These are phyloP conservation scores for Ophiostoma perfectum DNA, from an alignment of 2,329 filamentous ascomycete genomes.

Conservation along the genomic window DNA sequence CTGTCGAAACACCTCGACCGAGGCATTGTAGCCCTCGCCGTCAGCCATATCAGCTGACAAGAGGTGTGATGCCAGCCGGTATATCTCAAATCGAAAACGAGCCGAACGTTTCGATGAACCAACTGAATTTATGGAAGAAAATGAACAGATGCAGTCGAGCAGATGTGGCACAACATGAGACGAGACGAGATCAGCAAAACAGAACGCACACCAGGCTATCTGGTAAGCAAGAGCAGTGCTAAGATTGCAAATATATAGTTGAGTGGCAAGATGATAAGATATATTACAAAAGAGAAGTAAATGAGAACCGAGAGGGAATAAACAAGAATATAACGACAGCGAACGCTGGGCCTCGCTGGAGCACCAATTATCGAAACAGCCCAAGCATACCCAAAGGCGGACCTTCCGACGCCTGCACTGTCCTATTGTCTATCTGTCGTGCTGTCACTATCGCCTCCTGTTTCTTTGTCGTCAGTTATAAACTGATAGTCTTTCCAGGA, in stretches of 20 bases:
- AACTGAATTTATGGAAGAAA: too few relatives aligned
- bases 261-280: not conserved
- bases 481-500: not conserved
- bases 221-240: not conserved
- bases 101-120: too few relatives aligned
- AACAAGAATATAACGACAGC: not conserved
- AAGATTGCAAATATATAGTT: not conserved
- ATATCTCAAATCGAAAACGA: too few relatives aligned
- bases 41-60: constrained; percentile 2
- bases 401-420: not conserved
- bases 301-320: not conserved
- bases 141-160: not conserved
- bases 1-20: constrained; percentile 54
- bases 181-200: not conserved
- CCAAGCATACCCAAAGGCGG: not conserved
- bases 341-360: not conserved
- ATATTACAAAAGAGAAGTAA: not conserved
- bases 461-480: not conserved
- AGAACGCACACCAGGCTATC: not conserved
- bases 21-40: constrained; percentile 48
- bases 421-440: not conserved
- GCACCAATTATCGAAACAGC: not conserved
- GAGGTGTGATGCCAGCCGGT: too few relatives aligned
- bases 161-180: not conserved
- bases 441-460: not conserved